A percentile compares a stretch with the other conserved stretches of the same genome.
phyloP scores from a whole-genome alignment of 306 rosid genomes.

The Prinsepia uniflora region DNA sequence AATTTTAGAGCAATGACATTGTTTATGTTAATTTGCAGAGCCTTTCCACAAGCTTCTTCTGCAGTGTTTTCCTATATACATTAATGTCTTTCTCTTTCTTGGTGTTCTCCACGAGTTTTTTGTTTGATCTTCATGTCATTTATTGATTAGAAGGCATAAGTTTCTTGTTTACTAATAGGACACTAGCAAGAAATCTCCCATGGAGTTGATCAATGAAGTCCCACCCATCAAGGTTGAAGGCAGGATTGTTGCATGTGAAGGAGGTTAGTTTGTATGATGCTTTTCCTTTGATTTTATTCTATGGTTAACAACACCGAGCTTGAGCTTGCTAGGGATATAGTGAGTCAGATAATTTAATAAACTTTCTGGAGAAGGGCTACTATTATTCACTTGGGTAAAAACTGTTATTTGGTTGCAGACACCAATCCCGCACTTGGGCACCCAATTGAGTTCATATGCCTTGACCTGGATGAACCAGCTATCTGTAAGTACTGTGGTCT shows the following conservation, averaged over 20 bases:
- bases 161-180: constrained; percentile 52
- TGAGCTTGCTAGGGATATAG: not conserved
- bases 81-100: not conserved
- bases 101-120: not conserved
- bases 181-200: constrained; percentile 86
- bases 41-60: not conserved
- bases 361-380: not conserved
- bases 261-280: constrained; percentile 49
- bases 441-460: constrained; percentile 90
- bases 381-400: not conserved
- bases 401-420: constrained; percentile 51
- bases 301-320: not conserved
- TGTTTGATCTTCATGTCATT: not conserved
- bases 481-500: constrained; percentile 93
- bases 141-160: not conserved
- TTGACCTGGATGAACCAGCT: constrained; percentile 72
- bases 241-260: constrained; percentile 95
- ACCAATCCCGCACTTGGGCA: constrained; percentile 78
- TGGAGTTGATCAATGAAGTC: constrained; percentile 96
- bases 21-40: not conserved
- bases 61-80: not conserved
- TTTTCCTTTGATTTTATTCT: not conserved
- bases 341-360: not conserved
- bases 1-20: not conserved
- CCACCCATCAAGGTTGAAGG: constrained; percentile 91